Percentiles rank a stretch among this genome's conserved stretches.
These are phyloP conservation scores for Tremellales sp. DNA, from an alignment of 1,284 basidiomycete species.

Conservation along the genomic window DNA sequence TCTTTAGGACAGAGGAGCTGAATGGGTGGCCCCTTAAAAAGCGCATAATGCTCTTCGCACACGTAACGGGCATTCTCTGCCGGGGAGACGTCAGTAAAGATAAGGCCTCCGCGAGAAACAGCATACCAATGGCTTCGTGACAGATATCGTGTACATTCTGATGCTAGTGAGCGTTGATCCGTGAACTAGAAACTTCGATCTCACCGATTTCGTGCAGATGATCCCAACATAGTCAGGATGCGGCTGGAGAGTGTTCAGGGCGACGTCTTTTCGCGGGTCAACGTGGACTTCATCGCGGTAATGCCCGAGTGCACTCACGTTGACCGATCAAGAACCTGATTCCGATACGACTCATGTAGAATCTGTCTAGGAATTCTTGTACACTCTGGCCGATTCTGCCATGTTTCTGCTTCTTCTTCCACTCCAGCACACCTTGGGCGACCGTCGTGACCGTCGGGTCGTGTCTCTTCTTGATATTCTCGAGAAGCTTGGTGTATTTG, in stretches of 20 bases:
- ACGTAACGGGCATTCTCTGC: constrained; percentile 95
- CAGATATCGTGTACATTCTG: constrained; percentile 91
- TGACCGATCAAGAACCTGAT: constrained; percentile 91
- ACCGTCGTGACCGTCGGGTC: constrained; percentile 98
- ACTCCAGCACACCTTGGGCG: constrained; percentile 73
- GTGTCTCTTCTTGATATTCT: constrained; percentile 89
- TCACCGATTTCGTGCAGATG: constrained; percentile 87
- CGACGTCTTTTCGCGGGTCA: constrained; percentile 62
- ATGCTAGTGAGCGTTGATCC: constrained; percentile 4
- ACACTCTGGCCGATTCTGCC: constrained; percentile 68
- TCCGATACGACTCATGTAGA: constrained; percentile 96
- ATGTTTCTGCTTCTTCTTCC: constrained; percentile 53
- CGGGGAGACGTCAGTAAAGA: background rate
- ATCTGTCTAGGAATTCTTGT: constrained; percentile 93
- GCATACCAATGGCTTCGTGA: constrained; percentile 78
- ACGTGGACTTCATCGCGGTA: background rate
- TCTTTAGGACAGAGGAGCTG: constrained; percentile 90
- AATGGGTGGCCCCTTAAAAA: constrained; percentile 95
- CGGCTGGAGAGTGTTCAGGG: constrained; percentile 81
- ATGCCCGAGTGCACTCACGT: constrained; percentile 28
- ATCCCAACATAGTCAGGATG: constrained; percentile 95
- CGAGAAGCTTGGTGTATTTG: constrained; percentile 79
- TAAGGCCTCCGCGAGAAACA: background rate
- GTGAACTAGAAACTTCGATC: constrained; percentile 35
- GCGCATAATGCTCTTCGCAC: constrained; percentile 91